These are phyloP conservation scores for Salix brachista DNA, from an alignment of 345 rosid species.

Conservation along the genomic window DNA sequence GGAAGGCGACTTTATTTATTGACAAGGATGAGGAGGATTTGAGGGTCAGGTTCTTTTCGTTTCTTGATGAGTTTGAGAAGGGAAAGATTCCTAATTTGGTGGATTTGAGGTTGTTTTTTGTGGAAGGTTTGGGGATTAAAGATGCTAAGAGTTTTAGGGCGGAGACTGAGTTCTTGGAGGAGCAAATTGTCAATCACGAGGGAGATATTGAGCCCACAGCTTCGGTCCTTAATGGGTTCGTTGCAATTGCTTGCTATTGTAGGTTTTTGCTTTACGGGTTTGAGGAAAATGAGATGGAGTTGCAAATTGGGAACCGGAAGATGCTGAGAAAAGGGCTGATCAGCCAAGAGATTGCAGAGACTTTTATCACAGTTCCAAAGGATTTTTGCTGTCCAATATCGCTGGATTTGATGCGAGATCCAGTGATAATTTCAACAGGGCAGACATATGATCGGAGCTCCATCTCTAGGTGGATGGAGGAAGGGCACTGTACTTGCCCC, in stretches of 20 bases:
- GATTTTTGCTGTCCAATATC: conserved; percentile 90
- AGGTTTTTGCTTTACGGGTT: conserved; percentile 77
- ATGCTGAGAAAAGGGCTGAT: conserved; percentile 59
- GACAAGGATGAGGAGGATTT: conserved; percentile 69
- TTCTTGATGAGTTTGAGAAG: conserved; percentile 65
- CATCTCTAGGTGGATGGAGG: conserved; percentile 87
- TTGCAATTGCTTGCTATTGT: conserved; percentile 71
- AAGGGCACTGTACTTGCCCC: conserved; percentile 83
- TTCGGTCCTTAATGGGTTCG: conserved; percentile 58
- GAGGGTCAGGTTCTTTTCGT: conserved; percentile 47
- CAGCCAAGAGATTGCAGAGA: conserved; percentile 65
- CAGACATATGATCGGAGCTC: conserved; percentile 89
- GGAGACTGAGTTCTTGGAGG: conserved; percentile 88
- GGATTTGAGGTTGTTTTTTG: conserved; percentile 52
- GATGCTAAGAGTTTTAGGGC: conserved; percentile 57
- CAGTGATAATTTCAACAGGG: conserved; percentile 79
- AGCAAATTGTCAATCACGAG: conserved; percentile 76
- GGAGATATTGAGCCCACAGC: conserved; percentile 86
- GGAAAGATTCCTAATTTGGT: conserved; percentile 44
- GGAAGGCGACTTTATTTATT: conserved; percentile 46
- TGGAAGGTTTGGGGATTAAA: conserved; percentile 49
- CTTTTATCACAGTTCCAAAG: conserved; percentile 59
- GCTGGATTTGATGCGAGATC: conserved; percentile 87
- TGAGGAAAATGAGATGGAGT: conserved; percentile 50
- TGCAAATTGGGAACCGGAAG: conserved; percentile 44